A percentile compares a stretch with the other conserved stretches of the same genome.
These are phyloP conservation scores for Penicillium malachiteum DNA, from an alignment of 495 filamentous ascomycete genomes.

Conservation along the genomic window DNA sequence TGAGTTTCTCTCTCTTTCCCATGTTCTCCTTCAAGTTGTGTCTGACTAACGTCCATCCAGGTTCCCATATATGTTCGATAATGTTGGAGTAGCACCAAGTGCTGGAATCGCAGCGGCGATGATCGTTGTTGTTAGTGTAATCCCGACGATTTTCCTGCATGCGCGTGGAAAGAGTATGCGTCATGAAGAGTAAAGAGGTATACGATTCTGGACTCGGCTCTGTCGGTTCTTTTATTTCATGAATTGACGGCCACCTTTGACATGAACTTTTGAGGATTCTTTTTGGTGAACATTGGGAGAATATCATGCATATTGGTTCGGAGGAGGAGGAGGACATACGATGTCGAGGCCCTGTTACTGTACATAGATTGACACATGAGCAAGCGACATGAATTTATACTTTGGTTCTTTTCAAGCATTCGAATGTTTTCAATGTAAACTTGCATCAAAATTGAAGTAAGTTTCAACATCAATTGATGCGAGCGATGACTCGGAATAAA, in stretches of 20 bases:
- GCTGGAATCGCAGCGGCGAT: slow-evolving; percentile 42
- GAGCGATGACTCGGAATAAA: too few species aligned
- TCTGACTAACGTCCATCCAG: not conserved
- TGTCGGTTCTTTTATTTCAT: slow-evolving; percentile 27
- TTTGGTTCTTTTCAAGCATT: too few species aligned
- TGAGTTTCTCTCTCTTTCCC: not conserved
- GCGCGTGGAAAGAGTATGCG: slow-evolving; percentile 34
- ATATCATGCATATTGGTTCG: slow-evolving; percentile 5
- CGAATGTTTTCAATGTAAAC: too few species aligned
- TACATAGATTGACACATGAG: slow-evolving; percentile 11
- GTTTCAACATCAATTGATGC: too few species aligned
- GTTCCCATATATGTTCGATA: slow-evolving; percentile 53
- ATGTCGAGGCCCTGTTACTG: not conserved
- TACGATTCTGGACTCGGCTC: slow-evolving; percentile 27
- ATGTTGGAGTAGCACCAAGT: slow-evolving; percentile 41
- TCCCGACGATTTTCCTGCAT: slow-evolving; percentile 45
- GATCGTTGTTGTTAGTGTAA: slow-evolving; percentile 43
- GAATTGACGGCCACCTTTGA: not conserved
- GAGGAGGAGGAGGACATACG: too few species aligned
- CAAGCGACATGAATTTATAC: not conserved
- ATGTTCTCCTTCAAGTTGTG: slow-evolving; percentile 20
- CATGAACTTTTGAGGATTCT: not conserved
- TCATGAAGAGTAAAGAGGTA: slow-evolving; percentile 10
- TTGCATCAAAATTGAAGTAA: too few species aligned
- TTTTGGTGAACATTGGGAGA: not conserved